phyloP scores from a whole-genome alignment of 192 early-diverging fungal species.

The Jimgerdemannia lactiflua region DNA sequence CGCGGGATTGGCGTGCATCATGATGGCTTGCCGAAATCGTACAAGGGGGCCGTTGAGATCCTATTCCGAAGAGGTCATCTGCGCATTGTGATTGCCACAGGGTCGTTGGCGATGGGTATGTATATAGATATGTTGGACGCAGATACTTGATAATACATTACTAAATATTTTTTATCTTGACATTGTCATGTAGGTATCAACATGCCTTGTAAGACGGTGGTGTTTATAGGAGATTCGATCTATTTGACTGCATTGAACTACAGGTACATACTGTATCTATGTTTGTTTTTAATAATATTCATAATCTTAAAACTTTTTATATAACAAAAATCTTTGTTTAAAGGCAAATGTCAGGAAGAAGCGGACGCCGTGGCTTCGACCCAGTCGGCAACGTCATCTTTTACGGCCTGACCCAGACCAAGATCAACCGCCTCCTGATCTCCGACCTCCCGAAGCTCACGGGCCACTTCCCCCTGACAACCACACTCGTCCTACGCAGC shows the following conservation, averaged over 20 bases:
- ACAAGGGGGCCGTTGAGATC: conserved; percentile 31
- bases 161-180: conserved; percentile 1
- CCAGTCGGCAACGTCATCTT: conserved; percentile 39
- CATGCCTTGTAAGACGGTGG: conserved; percentile 35
- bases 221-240: conserved; percentile 38
- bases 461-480: conserved; percentile 41
- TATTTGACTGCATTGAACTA: conserved; percentile 40
- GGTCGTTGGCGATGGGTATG: conserved; percentile 10
- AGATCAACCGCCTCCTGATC: conserved; percentile 35
- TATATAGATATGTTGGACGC: not conserved
- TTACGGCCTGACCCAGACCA: conserved; percentile 30
- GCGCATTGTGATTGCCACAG: conserved; percentile 39
- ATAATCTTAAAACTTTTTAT: too few relatives aligned
- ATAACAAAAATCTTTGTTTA: too few relatives aligned
- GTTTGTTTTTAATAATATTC: too few relatives aligned
- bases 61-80: conserved; percentile 32
- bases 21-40: conserved; percentile 26
- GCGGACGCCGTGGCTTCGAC: conserved; percentile 43
- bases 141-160: conserved; percentile 26
- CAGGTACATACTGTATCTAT: too few relatives aligned
- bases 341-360: conserved; percentile 17
- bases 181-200: conserved; percentile 40
- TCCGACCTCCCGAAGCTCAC: conserved; percentile 30
- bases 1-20: conserved; percentile 47
- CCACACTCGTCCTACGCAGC: conserved; percentile 33